Base-by-base conservation (phyloP, 108 stramenopile species). In the Fistulifera solaris region DNA sequence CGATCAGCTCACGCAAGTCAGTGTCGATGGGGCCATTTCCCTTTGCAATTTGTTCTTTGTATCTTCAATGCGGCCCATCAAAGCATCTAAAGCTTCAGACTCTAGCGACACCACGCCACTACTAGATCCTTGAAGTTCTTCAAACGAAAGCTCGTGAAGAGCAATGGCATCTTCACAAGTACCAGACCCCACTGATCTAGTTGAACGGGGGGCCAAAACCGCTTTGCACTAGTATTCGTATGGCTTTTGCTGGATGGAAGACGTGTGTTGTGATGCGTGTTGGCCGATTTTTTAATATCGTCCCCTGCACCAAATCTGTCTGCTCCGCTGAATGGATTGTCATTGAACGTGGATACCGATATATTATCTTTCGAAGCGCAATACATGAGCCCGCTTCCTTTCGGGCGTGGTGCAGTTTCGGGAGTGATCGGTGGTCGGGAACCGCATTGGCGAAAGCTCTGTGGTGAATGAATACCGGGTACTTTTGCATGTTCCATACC, bases 81-180 rank as follows among this genome's bases (percentile, higher is more conserved):
- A 62, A 5, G 67, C 57, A 28, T 78, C 77, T 35, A 78, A 42
- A n/a, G 71, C 67, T 48, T 72, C 63, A 1, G 76, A 72, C 2
- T 66, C 65, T 0, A 77, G 65, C 5, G 67, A 65, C 26, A 52
- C 61, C 27, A 67, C 63, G 42, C 60, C 62, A 25, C 64, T 65
- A 24, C 49, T 38, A 25, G 3, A 35, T 35, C 31, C 31, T 35
- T 35, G 3, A 35, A 35, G 31, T 8, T 35, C 31, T 35, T 35
- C 31, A 35, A 35, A 35, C 31, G 31, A 35, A 6, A 35, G 31
- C 31, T 35, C 31, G 31, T 35, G 31, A 6, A 35, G 3, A 35
- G 31, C 31, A 35, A 35, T 35, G 31, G 31, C 31, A 8, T 35
- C 31, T 3, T 35, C 31, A 35, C 31, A 8, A 6, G 8, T 6